These are phyloP conservation scores for Curvularia sp. DNA, from an alignment of 2,329 filamentous ascomycete species.

Conservation along the genomic window DNA sequence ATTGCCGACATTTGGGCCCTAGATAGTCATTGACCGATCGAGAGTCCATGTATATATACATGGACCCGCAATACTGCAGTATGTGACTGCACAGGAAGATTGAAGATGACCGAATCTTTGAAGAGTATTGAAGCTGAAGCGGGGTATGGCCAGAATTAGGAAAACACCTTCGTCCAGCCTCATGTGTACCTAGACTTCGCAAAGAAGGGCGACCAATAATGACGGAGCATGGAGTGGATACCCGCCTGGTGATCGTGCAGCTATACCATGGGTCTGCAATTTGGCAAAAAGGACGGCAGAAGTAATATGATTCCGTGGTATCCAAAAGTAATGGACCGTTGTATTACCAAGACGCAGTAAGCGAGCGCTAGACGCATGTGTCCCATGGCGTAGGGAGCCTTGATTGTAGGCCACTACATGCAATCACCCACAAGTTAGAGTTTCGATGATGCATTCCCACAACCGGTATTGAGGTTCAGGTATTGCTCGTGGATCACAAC, in stretches of 20 bases:
- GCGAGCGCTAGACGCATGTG: not conserved
- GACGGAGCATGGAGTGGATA: not conserved
- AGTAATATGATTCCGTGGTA: not conserved
- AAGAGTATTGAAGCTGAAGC: not conserved
- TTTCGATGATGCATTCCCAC: not conserved
- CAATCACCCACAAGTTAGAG: not conserved
- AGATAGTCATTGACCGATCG: not conserved
- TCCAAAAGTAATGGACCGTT: not conserved
- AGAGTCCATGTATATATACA: not conserved
- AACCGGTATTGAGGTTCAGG: not conserved
- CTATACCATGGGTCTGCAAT: not conserved
- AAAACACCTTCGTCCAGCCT: not conserved
- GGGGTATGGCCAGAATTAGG: not conserved
- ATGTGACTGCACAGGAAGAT: not conserved
- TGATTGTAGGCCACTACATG: not conserved
- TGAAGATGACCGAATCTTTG: not conserved
- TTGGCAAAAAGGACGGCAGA: not conserved
- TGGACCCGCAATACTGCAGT: not conserved
- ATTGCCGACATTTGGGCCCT: not conserved
- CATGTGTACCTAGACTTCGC: slow-evolving; percentile 1
- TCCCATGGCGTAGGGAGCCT: not conserved
- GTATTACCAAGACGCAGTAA: not conserved
- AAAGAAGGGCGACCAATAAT: not conserved
- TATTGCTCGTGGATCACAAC: slow-evolving; percentile 1
- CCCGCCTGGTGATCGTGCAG: not conserved